Conservation (phyloP, 352 stramenopile species). For the Phytophthora sansomeana region DNA sequence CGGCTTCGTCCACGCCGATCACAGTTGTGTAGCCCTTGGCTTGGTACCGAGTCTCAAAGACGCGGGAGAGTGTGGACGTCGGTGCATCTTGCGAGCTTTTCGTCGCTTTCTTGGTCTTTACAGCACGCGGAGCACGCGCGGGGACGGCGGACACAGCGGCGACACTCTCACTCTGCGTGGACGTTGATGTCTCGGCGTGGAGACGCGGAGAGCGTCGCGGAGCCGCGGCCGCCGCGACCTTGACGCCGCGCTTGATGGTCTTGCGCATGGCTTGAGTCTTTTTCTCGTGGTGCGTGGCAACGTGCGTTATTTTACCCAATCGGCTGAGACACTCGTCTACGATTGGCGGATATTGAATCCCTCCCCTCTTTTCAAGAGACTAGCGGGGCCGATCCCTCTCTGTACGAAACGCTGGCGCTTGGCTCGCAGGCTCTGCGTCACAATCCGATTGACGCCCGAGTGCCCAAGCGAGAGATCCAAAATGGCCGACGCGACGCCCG, state of each 20-base stretch:
- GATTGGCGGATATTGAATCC: constrained; percentile 37
- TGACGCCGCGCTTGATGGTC: constrained; percentile 36
- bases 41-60: constrained; percentile 60
- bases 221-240: constrained; percentile 20
- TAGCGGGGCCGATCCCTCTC: constrained; percentile 3
- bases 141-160: neutral
- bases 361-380: constrained; percentile 21
- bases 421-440: constrained; percentile 31
- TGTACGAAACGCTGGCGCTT: constrained; percentile 27
- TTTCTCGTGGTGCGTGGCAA: constrained; percentile 29
- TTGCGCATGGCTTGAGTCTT: constrained; percentile 13
- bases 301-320: constrained; percentile 45
- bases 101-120: constrained; percentile 25
- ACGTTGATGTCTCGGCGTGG: constrained; percentile 10
- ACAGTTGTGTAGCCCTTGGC: constrained; percentile 73
- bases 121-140: constrained; percentile 7
- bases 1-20: constrained; percentile 97
- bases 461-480: constrained; percentile 24
- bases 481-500: constrained; percentile 57
- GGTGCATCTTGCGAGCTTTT: constrained; percentile 11
- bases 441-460: constrained; percentile 30
- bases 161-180: neutral
- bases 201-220: constrained; percentile 40
- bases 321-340: constrained; percentile 2
- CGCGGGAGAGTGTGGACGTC: constrained; percentile 54